Evolutionary conservation across 768 basidiomycete species (phyloP), one percentile per base, ranked within the genome.

Genomic region (Panaeolus papilionaceus): DNA sequence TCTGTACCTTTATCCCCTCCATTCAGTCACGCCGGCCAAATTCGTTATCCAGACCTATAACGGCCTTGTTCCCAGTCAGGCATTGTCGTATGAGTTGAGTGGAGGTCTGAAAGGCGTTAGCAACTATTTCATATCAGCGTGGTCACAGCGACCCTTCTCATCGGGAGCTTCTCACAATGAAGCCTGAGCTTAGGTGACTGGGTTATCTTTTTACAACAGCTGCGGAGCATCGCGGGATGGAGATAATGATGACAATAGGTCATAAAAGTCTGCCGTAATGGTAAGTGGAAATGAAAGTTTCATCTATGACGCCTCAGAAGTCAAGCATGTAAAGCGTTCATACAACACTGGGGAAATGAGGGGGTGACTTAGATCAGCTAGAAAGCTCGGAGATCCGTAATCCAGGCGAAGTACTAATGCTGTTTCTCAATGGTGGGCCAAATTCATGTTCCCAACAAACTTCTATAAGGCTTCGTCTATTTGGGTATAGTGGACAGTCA

Each of bases 191-290:
- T 58, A 4, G 3, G 33, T 58, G 54, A 28, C 14, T 16, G 9
- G 14, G 18, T 58, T n/a, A 33, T 58, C 10, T 58, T 16, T 33
- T 58, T 5, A 4, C 6, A 58, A 12, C 33, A 33, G 6, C 28
- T 58, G 14, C 26, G 33, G 49, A 51, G 54, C 16, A 58, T 58
- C 54, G 54, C 54, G 54, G 54, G 54, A 58, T 58, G 54, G 54
- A 58, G 54, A 58, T 58, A 58, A 58, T 58, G 54, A 58, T 14
- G 54, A 58, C 54, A 51, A 51, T 58, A 28, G 16, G 33, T 7
- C 33, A 37, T 16, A 14, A 51, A 2, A 37, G 2, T 28, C 2
- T 58, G 54, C 54, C 54, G 54, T 58, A 58, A 58, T 58, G 11
- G 16, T 10, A 23, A 58, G 54, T 58, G 26, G 54, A 58, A 37